A percentile compares a stretch with the other conserved stretches of the same genome.
phyloP scores from a whole-genome alignment of 2,329 filamentous ascomycete species.

The Neonectria faginata region DNA sequence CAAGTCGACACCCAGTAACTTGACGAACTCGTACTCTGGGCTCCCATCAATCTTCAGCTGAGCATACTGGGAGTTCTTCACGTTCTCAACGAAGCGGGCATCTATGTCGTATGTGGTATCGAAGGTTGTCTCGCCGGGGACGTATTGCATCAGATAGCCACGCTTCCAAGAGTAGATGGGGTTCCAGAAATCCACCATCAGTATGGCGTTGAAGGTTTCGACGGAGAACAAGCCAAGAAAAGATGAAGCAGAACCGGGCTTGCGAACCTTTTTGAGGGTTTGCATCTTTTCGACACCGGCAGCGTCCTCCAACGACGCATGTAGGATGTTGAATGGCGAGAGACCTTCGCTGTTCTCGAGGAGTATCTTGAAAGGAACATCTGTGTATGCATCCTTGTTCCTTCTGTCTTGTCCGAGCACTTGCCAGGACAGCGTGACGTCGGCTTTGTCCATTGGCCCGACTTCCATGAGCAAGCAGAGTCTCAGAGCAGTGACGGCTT shows the following conservation, averaged over 20 bases:
- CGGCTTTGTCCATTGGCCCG: too few relatives aligned
- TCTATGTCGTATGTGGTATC: conserved; percentile 1
- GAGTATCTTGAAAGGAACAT: background rate
- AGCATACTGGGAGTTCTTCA: background rate
- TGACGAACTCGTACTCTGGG: conserved; percentile 7
- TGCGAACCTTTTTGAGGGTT: background rate
- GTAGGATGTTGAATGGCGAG: conserved; percentile 10
- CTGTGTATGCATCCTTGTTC: too few relatives aligned
- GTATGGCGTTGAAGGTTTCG: conserved; percentile 3
- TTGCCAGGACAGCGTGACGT: too few relatives aligned
- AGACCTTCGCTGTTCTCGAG: conserved; percentile 5
- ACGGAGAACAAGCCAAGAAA: conserved; percentile 3
- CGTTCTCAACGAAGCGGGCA: conserved; percentile 2
- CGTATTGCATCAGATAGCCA: conserved; percentile 15
- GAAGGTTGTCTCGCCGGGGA: conserved; percentile 5
- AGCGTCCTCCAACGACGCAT: conserved; percentile 19
- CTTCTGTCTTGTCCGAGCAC: too few relatives aligned
- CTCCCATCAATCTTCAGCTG: background rate
- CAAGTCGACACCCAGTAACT: background rate
- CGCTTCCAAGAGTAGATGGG: conserved; percentile 22
- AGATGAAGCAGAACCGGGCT: background rate
- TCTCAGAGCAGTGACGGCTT: background rate
- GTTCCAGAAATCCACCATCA: conserved; percentile 25
- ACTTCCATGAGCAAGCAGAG: background rate
- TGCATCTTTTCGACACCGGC: conserved; percentile 16